Evolutionary conservation across 257 asterid species (phyloP), one percentile per base, ranked within the genome.

Genomic region (Forsythia viridissima): DNA sequence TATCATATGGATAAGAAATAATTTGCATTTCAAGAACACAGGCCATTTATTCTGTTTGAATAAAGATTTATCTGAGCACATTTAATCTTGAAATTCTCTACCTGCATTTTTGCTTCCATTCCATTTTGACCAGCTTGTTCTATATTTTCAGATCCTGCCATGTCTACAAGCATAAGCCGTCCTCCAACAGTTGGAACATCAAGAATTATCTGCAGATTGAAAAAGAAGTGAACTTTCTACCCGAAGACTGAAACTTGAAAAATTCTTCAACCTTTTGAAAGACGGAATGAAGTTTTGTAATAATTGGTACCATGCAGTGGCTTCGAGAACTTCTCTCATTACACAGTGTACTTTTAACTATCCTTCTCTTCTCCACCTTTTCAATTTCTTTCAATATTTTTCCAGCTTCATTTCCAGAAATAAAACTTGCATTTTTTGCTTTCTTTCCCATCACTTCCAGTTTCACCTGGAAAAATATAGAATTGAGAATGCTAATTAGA

Each of bases 101-200:
- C 99, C 98, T 94, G 99, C 96, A 96, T 84, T 74, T 96, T 96
- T 20, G 99, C 99, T 85, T 96, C 99, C 8, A 91, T 71, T 10
- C 99, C 98, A 46, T 0, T 89, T 83, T 92, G 98, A 51, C 99
- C 99, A 48, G 99, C 99, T 80, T 96, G 98, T 76, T 96, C 99
- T 39, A 93, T 96, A 57, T 96, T 96, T 81, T 96, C 99, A 3
- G 99, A 96, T 77, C 99, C 99, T 3, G 98, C 99, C 99, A 96
- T 96, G 86, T 96, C 99, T 16, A 96, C 99, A 0, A 96, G 98
- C 95, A 96, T 94, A 66, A 96, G 89, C 69, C 93, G 86, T 9
- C 99, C 99, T 79, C 99, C 99, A 55, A 96, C 97, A n/a, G 96
- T 93, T 4, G 99, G 99, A 71, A 96, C 99, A 78, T 96, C 99